Evolutionary conservation across 306 rosid species (phyloP).

Genomic region (Dryas octopetala): DNA sequence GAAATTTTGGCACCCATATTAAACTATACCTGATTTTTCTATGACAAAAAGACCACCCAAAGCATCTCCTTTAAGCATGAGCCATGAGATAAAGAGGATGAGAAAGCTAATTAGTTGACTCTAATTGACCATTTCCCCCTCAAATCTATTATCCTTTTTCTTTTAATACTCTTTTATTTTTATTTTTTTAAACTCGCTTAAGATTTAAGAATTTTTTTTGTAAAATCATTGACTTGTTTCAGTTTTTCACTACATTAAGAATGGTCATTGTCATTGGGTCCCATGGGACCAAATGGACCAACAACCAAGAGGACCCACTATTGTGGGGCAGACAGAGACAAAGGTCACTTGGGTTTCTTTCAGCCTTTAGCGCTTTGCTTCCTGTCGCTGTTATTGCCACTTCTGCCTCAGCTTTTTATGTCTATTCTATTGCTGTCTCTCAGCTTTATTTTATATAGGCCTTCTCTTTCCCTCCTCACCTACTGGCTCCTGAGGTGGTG

Average conservation of each 20-base stretch:
- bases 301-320: neutral
- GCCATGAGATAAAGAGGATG: neutral
- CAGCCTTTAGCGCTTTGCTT: slow-evolving; percentile 17
- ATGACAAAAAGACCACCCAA: slow-evolving; percentile 4
- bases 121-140: neutral
- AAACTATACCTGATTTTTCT: neutral
- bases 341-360: slow-evolving; percentile 20
- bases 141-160: neutral
- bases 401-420: slow-evolving; percentile 8
- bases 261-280: neutral
- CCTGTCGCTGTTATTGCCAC: slow-evolving; percentile 24
- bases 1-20: neutral
- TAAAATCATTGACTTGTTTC: neutral
- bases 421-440: neutral
- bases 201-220: slow-evolving; percentile 3
- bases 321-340: slow-evolving; percentile 23
- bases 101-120: slow-evolving; percentile 1
- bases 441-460: neutral
- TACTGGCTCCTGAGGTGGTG: neutral
- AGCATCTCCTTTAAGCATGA: neutral
- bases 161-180: neutral
- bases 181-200: no score
- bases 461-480: slow-evolving; percentile 5
- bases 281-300: neutral
- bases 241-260: slow-evolving; percentile 12